phyloP scores from a whole-genome alignment of 2,329 filamentous ascomycete genomes.

The Kalmusia sp. region DNA sequence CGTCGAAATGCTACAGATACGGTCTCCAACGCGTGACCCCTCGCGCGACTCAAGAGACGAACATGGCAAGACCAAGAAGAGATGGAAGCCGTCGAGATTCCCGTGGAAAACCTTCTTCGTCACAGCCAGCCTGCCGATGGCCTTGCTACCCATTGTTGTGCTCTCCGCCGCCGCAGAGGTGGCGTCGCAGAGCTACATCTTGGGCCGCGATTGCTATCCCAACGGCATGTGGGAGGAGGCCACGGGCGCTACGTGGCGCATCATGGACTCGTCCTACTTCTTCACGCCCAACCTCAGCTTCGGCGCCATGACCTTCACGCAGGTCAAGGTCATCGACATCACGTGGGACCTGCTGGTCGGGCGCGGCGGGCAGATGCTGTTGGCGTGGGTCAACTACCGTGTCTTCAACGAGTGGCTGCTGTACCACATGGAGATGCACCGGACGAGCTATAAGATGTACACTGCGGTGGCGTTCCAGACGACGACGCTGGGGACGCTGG shows the following conservation, averaged over 20 bases:
- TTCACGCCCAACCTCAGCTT: conserved; percentile 42
- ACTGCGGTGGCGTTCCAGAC: conserved; percentile 36
- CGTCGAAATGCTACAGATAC: not conserved
- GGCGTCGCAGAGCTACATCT: conserved; percentile 35
- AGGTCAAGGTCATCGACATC: conserved; percentile 48
- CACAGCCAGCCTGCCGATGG: conserved; percentile 27
- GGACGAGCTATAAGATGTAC: conserved; percentile 40
- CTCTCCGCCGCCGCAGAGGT: conserved; percentile 36
- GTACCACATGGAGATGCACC: conserved; percentile 42
- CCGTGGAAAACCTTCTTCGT: conserved; percentile 30
- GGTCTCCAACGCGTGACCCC: not conserved
- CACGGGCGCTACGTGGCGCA: conserved; percentile 37
- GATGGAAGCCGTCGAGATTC: conserved; percentile 13
- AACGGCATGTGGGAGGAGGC: conserved; percentile 41
- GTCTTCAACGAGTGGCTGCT: conserved; percentile 48
- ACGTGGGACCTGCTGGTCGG: conserved; percentile 48
- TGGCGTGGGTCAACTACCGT: conserved; percentile 43
- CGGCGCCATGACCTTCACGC: conserved; percentile 42
- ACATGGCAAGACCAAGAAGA: not conserved
- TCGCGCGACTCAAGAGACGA: not conserved
- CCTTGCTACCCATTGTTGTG: conserved; percentile 31
- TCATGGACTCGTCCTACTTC: conserved; percentile 44
- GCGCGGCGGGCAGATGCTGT: conserved; percentile 42
- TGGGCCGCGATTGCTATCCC: conserved; percentile 36
- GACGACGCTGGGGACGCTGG: conserved; percentile 37